phyloP scores from a whole-genome alignment of 106 monocot species.

The Dendrobium officinale region DNA sequence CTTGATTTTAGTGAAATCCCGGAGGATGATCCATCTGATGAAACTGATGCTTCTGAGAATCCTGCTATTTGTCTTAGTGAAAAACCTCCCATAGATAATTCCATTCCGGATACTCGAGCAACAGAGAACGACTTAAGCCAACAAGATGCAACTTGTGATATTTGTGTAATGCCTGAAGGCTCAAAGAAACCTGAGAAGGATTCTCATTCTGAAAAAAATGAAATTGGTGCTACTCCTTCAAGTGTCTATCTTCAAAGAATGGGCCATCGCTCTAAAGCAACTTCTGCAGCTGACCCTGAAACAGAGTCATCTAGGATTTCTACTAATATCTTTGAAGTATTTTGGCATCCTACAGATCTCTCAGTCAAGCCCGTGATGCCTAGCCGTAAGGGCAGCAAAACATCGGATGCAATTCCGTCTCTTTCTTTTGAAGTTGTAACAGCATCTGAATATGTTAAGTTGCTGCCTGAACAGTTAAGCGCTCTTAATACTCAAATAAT shows the following conservation, averaged over 20 bases:
- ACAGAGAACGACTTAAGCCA: slow-evolving; percentile 20
- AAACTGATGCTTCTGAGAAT: slow-evolving; percentile 49
- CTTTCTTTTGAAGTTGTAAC: slow-evolving; percentile 65
- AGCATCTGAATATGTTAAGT: slow-evolving; percentile 66
- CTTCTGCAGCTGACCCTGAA: slow-evolving; percentile 23
- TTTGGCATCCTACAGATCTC: slow-evolving; percentile 88
- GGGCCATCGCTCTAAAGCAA: slow-evolving; percentile 25
- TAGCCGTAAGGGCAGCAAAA: slow-evolving; percentile 61
- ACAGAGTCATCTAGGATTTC: slow-evolving; percentile 21
- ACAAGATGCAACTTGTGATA: slow-evolving; percentile 23
- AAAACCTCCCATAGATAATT: slow-evolving; percentile 16
- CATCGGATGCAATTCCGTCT: slow-evolving; percentile 29
- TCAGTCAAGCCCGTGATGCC: slow-evolving; percentile 94
- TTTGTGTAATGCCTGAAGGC: slow-evolving; percentile 15
- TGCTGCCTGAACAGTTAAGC: slow-evolving; percentile 53
- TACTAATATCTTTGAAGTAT: slow-evolving; percentile 32
- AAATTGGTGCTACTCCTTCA: slow-evolving; percentile 43
- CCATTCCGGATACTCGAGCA: slow-evolving; percentile 27
- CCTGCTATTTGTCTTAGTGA: slow-evolving; percentile 21
- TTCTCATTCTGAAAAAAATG: slow-evolving; percentile 24
- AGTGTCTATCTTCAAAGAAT: slow-evolving; percentile 28
- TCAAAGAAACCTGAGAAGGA: slow-evolving; percentile 30
- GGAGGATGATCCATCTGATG: slow-evolving; percentile 81
- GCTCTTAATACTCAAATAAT: slow-evolving; percentile 48
- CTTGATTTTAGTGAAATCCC: slow-evolving; percentile 92